Percentiles rank a stretch among this genome's conserved stretches.
Evolutionary conservation across 768 basidiomycete genomes (phyloP).

Genomic region (Lactarius akahatsu): DNA sequence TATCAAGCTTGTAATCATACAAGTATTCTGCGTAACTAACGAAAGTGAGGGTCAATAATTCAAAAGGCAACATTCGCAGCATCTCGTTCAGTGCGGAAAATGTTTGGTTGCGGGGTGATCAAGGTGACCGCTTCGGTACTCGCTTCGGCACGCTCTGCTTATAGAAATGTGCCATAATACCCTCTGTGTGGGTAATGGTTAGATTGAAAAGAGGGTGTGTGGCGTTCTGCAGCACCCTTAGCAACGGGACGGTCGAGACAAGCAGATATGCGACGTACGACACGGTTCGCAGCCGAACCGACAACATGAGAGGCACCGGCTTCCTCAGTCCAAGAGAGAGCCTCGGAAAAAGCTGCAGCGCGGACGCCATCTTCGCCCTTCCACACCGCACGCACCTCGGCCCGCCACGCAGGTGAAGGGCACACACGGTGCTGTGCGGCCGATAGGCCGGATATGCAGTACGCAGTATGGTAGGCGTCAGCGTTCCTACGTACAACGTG

Average conservation of each 20-base stretch:
- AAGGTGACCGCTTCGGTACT: neutral
- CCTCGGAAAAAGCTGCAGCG: constrained; percentile 50
- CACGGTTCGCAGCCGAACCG: constrained; percentile 60
- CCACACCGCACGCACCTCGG: constrained; percentile 44
- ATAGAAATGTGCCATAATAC: constrained; percentile 73
- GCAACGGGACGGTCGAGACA: neutral
- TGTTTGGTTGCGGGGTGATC: neutral
- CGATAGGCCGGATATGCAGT: constrained; percentile 88
- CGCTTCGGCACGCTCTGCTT: constrained; percentile 48
- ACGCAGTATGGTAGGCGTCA: constrained; percentile 95
- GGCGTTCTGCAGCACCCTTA: constrained; percentile 56
- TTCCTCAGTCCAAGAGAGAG: constrained; percentile 68
- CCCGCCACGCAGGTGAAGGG: constrained; percentile 43
- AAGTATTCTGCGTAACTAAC: neutral
- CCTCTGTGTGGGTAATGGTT: constrained; percentile 63
- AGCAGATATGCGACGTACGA: constrained; percentile 45
- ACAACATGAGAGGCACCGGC: constrained; percentile 55
- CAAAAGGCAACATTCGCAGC: neutral
- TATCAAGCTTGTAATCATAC: too few species aligned
- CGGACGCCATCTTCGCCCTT: constrained; percentile 37
- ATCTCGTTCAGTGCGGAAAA: neutral
- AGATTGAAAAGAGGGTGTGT: constrained; percentile 80
- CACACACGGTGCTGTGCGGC: constrained; percentile 78
- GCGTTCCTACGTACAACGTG: constrained; percentile 51
- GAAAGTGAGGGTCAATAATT: neutral